Evolutionary conservation across 1,284 basidiomycete genomes (phyloP).

Genomic region (Ganoderma sinense): DNA sequence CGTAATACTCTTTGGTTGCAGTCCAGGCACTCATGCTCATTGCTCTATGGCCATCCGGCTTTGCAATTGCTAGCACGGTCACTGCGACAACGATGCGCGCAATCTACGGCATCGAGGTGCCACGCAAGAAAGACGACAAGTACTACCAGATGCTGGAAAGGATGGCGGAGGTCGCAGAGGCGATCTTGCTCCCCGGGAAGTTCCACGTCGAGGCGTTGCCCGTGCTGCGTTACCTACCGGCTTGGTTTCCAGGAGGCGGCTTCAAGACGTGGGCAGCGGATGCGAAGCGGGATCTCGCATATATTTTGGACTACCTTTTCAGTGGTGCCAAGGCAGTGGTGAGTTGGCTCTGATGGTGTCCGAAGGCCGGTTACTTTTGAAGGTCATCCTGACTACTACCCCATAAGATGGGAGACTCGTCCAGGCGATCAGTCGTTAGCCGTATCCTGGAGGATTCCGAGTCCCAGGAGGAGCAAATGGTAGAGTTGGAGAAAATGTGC

Average conservation of each 20-base stretch:
- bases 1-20: too few relatives aligned
- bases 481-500: neutral
- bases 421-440: slow-evolving; percentile 16
- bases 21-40: too few relatives aligned
- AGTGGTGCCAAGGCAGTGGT: slow-evolving; percentile 18
- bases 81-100: slow-evolving; percentile 40
- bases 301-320: slow-evolving; percentile 18
- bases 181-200: slow-evolving; percentile 24
- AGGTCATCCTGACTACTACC: neutral
- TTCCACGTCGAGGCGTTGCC: slow-evolving; percentile 28
- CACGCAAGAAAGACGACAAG: slow-evolving; percentile 31
- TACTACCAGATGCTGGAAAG: slow-evolving; percentile 19
- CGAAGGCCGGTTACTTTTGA: too few relatives aligned
- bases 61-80: too few relatives aligned
- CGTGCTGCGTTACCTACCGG: slow-evolving; percentile 17
- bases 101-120: slow-evolving; percentile 42
- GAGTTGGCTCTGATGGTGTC: neutral
- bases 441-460: slow-evolving; percentile 7
- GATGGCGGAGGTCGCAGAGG: slow-evolving; percentile 21
- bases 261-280: slow-evolving; percentile 20
- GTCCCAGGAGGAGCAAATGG: slow-evolving; percentile 2
- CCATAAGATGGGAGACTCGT: slow-evolving; percentile 1
- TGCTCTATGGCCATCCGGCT: too few relatives aligned
- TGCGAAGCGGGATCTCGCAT: slow-evolving; percentile 14
- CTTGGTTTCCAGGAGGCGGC: slow-evolving; percentile 26